Evolutionary conservation across 2,329 filamentous ascomycete genomes (phyloP).

Genomic region (Aspergillus persii): DNA sequence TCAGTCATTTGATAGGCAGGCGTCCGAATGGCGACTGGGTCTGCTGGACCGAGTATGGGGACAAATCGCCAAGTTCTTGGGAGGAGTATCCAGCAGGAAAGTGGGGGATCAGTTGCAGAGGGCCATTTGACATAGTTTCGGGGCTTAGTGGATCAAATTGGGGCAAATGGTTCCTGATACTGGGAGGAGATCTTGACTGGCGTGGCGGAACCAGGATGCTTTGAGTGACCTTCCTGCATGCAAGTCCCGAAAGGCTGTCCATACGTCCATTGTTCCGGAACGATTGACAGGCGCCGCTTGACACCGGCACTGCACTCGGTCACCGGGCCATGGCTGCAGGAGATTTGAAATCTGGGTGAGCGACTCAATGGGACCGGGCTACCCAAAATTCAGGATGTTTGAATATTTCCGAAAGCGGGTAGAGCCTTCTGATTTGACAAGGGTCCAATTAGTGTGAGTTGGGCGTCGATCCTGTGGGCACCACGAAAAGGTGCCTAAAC

Average conservation of each 20-base stretch:
- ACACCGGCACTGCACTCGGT: conserved; percentile 4
- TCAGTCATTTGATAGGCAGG: conserved; percentile 8
- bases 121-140: conserved; percentile 2
- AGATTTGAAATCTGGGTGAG: neutral
- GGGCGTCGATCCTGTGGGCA: neutral
- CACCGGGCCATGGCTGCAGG: neutral
- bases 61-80: neutral
- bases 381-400: neutral
- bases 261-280: neutral
- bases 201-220: conserved; percentile 10
- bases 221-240: conserved; percentile 3
- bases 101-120: conserved; percentile 7
- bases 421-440: neutral
- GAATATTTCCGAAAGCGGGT: conserved; percentile 7
- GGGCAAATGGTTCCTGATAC: neutral
- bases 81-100: neutral
- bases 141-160: neutral
- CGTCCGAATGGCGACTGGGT: conserved; percentile 5
- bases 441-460: neutral
- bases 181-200: neutral
- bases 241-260: neutral
- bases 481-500: neutral
- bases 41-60: conserved; percentile 3
- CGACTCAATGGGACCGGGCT: neutral
- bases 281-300: neutral